Conservation (phyloP, 495 filamentous ascomycete genomes). For the Xylaria palmicola region DNA sequence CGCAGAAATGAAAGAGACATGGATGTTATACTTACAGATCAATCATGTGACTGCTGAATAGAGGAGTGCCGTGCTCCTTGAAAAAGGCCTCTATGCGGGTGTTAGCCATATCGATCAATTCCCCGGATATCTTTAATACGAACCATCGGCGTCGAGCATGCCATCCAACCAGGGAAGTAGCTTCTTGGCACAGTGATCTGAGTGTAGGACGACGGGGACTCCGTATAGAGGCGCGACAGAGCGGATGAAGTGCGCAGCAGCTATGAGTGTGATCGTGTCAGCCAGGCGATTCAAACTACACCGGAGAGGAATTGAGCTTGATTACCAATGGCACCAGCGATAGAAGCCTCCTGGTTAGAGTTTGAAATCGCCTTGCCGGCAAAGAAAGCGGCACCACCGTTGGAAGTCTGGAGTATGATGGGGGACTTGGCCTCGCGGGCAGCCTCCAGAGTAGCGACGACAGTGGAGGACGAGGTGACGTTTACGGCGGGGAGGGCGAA, state of each 20-base stretch:
- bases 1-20: not conserved
- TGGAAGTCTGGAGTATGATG: conserved; percentile 86
- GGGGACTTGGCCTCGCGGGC: conserved; percentile 85
- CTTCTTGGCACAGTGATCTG: conserved; percentile 90
- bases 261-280: conserved; percentile 7
- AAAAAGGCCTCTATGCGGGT: conserved; percentile 91
- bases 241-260: conserved; percentile 92
- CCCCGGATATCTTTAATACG: not conserved
- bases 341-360: conserved; percentile 79
- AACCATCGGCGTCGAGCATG: conserved; percentile 49
- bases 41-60: conserved; percentile 98
- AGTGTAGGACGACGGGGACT: conserved; percentile 88
- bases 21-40: conserved; percentile 55
- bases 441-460: conserved; percentile 86
- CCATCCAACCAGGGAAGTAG: conserved; percentile 94
- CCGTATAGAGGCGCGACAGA: conserved; percentile 82
- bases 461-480: conserved; percentile 89
- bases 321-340: conserved; percentile 70
- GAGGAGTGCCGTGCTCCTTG: conserved; percentile 86
- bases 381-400: conserved; percentile 94
- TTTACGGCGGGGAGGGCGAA: conserved; percentile 95
- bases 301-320: not conserved
- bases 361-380: conserved; percentile 92
- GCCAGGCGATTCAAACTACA: not conserved
- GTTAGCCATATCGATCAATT: conserved; percentile 35